A percentile compares a stretch with the other conserved stretches of the same genome.
Evolutionary conservation across 345 rosid species (phyloP).

Genomic region (Bruguiera gymnorhiza): DNA sequence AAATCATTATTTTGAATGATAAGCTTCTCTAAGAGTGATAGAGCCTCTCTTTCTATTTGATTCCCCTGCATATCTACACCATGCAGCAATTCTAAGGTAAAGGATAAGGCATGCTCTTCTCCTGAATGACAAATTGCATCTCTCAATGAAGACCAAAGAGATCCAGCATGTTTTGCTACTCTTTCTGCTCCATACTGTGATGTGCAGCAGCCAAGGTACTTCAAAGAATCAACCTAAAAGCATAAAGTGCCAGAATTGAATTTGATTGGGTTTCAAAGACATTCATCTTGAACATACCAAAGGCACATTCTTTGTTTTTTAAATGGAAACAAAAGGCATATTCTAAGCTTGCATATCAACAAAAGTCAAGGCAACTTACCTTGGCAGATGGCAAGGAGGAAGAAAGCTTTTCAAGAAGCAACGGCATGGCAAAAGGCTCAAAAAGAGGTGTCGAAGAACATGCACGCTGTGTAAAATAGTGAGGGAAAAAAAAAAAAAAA

Average conservation of each 20-base stretch:
- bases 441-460: constrained; percentile 78
- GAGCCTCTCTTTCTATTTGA: constrained; percentile 61
- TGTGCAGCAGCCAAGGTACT: constrained; percentile 58
- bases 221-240: constrained; percentile 83
- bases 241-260: constrained; percentile 6
- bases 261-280: background rate
- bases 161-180: constrained; percentile 55
- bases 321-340: too few species aligned
- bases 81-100: constrained; percentile 43
- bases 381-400: constrained; percentile 80
- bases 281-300: too few species aligned
- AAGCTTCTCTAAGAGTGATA: constrained; percentile 51
- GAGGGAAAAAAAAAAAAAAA: background rate
- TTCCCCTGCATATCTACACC: constrained; percentile 36
- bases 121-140: constrained; percentile 52
- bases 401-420: constrained; percentile 90
- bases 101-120: constrained; percentile 34
- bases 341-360: constrained; percentile 1
- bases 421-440: constrained; percentile 82
- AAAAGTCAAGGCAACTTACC: constrained; percentile 40
- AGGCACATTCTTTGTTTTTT: too few species aligned
- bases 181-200: constrained; percentile 62
- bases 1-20: constrained; percentile 48
- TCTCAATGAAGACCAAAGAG: constrained; percentile 71
- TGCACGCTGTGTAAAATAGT: constrained; percentile 46